Evolutionary conservation across 257 asterid species (phyloP).

Genomic region (Pogostemon cablin): DNA sequence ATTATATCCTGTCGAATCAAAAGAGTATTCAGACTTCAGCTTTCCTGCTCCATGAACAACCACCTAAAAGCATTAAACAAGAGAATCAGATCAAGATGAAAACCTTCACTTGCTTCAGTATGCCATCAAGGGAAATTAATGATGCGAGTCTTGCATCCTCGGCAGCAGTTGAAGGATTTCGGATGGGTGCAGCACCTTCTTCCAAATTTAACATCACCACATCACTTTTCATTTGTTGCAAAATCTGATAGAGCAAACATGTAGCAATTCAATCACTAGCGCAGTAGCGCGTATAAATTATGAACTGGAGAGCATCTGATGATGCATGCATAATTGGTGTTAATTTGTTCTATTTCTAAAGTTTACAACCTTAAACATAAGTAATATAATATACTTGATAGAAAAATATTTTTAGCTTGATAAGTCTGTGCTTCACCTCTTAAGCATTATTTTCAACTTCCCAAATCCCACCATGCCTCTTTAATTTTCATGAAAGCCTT

Average conservation of each 20-base stretch:
- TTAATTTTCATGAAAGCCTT: too few relatives aligned
- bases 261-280: constrained; percentile 12
- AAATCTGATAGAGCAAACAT: constrained; percentile 53
- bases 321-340: background rate
- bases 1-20: constrained; percentile 66
- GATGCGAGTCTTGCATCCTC: constrained; percentile 99
- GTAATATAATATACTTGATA: constrained; percentile 3
- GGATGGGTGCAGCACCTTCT: constrained; percentile 74
- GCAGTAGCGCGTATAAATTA: constrained; percentile 6
- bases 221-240: constrained; percentile 92
- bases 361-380: constrained; percentile 20
- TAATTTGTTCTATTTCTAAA: background rate
- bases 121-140: constrained; percentile 85
- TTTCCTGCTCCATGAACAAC: constrained; percentile 31
- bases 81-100: constrained; percentile 27
- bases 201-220: constrained; percentile 70
- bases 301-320: constrained; percentile 17
- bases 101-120: constrained; percentile 93
- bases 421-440: background rate
- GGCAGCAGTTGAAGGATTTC: constrained; percentile 91
- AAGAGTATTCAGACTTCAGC: constrained; percentile 11
- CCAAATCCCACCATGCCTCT: too few relatives aligned
- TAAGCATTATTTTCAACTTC: too few relatives aligned
- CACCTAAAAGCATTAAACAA: constrained; percentile 16
- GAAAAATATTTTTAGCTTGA: background rate